phyloP scores from a whole-genome alignment of 1,284 basidiomycete species.

The Tetrapyrgos nigripes region DNA sequence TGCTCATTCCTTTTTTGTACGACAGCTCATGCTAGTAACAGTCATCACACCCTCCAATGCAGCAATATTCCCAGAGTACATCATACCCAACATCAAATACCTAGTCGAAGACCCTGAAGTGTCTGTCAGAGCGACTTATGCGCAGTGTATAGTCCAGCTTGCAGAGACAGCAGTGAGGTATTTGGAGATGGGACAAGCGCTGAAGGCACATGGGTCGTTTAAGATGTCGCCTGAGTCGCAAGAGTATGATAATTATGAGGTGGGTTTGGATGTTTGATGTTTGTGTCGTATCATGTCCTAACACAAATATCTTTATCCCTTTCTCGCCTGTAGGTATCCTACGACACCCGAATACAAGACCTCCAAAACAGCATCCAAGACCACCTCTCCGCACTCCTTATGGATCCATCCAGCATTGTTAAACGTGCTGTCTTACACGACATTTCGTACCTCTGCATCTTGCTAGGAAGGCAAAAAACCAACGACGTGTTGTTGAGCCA shows the following conservation, averaged over 20 bases:
- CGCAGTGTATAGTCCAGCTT: slow-evolving; percentile 84
- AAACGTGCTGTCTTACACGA: slow-evolving; percentile 81
- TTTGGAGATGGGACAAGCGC: slow-evolving; percentile 91
- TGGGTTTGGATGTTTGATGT: too few relatives aligned
- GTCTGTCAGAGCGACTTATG: slow-evolving; percentile 90
- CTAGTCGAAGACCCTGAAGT: slow-evolving; percentile 86
- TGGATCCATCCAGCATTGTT: slow-evolving; percentile 79
- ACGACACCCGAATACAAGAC: slow-evolving; percentile 86
- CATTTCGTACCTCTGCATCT: slow-evolving; percentile 89
- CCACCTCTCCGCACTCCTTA: slow-evolving; percentile 80
- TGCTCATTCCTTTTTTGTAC: slow-evolving; percentile 8
- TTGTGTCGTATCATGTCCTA: not conserved
- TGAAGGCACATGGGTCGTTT: slow-evolving; percentile 83
- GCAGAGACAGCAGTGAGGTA: slow-evolving; percentile 87
- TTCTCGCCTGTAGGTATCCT: slow-evolving; percentile 69
- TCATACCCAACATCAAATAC: slow-evolving; percentile 89
- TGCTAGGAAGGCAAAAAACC: slow-evolving; percentile 91
- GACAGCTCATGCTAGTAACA: slow-evolving; percentile 82
- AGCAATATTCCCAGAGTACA: slow-evolving; percentile 91
- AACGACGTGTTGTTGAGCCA: slow-evolving; percentile 96
- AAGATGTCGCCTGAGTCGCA: slow-evolving; percentile 68
- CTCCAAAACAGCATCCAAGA: slow-evolving; percentile 90
- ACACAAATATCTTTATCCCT: slow-evolving; percentile 15
- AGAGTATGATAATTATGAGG: slow-evolving; percentile 83
- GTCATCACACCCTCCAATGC: slow-evolving; percentile 92